These are phyloP conservation scores for Pichia sp. DNA, from an alignment of 1,139 yeast genomes.

Conservation along the genomic window DNA sequence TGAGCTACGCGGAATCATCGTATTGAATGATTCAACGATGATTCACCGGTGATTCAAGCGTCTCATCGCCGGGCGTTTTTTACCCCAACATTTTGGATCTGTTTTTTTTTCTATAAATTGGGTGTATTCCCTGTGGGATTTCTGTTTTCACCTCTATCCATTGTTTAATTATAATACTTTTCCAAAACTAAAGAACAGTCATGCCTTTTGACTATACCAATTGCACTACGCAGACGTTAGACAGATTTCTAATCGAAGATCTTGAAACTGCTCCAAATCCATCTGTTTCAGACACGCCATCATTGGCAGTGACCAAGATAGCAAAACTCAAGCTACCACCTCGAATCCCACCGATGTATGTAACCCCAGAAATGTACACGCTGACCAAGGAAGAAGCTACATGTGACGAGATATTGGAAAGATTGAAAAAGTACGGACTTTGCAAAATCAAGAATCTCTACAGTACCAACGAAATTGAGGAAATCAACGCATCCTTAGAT, in stretches of 20 bases:
- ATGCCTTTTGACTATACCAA: conserved; percentile 4
- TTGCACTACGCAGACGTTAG: conserved; percentile 11
- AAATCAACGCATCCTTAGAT: conserved; percentile 13
- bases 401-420: conserved; percentile 6
- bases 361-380: conserved; percentile 5
- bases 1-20: too few species aligned
- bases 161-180: too few species aligned
- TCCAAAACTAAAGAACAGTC: background rate
- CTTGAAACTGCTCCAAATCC: too few species aligned
- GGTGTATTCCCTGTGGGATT: background rate
- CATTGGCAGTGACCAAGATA: conserved; percentile 9
- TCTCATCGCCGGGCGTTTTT: too few species aligned
- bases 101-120: too few species aligned
- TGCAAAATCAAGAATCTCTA: conserved; percentile 14
- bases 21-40: too few species aligned
- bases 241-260: conserved; percentile 4
- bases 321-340: conserved; percentile 6
- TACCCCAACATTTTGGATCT: background rate
- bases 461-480: conserved; percentile 6
- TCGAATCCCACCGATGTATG: background rate
- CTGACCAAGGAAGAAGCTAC: conserved; percentile 16
- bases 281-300: conserved; percentile 7
- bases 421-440: conserved; percentile 13
- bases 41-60: too few species aligned
- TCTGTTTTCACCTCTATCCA: too few species aligned